Evolutionary conservation across 2,329 filamentous ascomycete genomes (phyloP), one percentile per base, ranked within the genome.

Genomic region (Colletotrichum sp.): DNA sequence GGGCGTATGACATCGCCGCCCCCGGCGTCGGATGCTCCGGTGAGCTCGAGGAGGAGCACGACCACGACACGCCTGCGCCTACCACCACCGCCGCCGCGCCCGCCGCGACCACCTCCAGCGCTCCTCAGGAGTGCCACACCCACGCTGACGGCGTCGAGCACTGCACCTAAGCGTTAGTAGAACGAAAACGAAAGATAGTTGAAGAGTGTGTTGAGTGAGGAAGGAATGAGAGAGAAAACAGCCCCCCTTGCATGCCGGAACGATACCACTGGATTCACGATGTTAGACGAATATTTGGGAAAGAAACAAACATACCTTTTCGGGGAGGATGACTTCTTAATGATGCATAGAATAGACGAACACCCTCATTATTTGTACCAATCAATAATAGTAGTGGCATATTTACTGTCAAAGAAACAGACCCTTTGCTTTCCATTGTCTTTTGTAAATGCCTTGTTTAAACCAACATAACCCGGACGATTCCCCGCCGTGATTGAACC

Each of bases 21-120:
- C 92, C 92, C 0, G 92, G 92, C 0, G 86, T 89, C 32, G 92
- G 92, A 0, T 94, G 92, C 81, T 81, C 89, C 0, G 92, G 92
- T 4, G 85, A 85, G 77, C 55, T 69, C 21, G 61, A 74, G 18
- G 55, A 69, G 62, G 64, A 77, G 28, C 55, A 52, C n/a, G n/a
- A 67, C n/a, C 43, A 52, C 7, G 64, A 67, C 3, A 58, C 68
- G 7, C 30, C 73, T 7, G 38, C 64, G 5, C 66, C 75, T 10
- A 72, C 71, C 56, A 64, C 66, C 43, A 67, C 70, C 13, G 91
- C 36, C 79, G 79, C 21, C 89, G 80, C 14, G 79, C 81, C 24
- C 85, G 82, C n/a, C 85, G 88, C 77, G 91, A 88, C 79, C 91
- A 91, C 92, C 87, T 78, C 92, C 87, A 7, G 92, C 83, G 18